Evolutionary conservation across 164 flowering plant species (phyloP).

Genomic region (Macadamia integrifolia): DNA sequence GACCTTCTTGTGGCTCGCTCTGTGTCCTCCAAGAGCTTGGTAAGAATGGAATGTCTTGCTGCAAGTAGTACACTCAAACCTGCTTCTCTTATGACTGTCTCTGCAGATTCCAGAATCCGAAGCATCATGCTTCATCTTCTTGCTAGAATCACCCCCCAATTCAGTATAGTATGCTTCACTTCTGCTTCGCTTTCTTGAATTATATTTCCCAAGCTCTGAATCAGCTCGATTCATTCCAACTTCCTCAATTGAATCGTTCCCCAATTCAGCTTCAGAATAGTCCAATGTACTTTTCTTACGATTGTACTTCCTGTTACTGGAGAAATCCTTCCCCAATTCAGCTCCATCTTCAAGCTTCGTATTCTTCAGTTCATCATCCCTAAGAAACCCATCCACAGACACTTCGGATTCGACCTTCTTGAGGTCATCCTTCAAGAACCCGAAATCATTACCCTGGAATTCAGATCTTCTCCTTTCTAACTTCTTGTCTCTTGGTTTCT

Average conservation of each 20-base stretch:
- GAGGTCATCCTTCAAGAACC: slow-evolving; percentile 20
- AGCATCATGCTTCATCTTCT: slow-evolving; percentile 16
- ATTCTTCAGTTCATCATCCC: not conserved
- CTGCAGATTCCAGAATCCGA: slow-evolving; percentile 14
- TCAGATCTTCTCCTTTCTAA: slow-evolving; percentile 33
- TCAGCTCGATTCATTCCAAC: slow-evolving; percentile 8
- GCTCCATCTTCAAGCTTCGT: slow-evolving; percentile 9
- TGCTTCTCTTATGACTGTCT: slow-evolving; percentile 29
- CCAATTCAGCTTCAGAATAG: slow-evolving; percentile 9
- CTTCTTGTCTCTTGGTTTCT: slow-evolving; percentile 27
- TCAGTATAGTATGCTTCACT: slow-evolving; percentile 15
- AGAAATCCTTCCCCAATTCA: slow-evolving; percentile 19
- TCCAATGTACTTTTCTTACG: not conserved
- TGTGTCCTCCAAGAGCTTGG: slow-evolving; percentile 61
- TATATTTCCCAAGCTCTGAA: slow-evolving; percentile 22
- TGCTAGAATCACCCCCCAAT: slow-evolving; percentile 13
- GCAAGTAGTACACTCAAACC: slow-evolving; percentile 41
- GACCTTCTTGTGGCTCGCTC: slow-evolving; percentile 42
- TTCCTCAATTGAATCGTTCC: slow-evolving; percentile 9
- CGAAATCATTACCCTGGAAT: slow-evolving; percentile 28
- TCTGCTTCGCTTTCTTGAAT: slow-evolving; percentile 18
- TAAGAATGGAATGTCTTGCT: slow-evolving; percentile 49
- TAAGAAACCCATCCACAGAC: slow-evolving; percentile 8
- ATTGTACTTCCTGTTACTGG: slow-evolving; percentile 11
- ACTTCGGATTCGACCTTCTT: slow-evolving; percentile 32